phyloP scores from a whole-genome alignment of 805 yeast genomes.

The Komagataella phaffii region DNA sequence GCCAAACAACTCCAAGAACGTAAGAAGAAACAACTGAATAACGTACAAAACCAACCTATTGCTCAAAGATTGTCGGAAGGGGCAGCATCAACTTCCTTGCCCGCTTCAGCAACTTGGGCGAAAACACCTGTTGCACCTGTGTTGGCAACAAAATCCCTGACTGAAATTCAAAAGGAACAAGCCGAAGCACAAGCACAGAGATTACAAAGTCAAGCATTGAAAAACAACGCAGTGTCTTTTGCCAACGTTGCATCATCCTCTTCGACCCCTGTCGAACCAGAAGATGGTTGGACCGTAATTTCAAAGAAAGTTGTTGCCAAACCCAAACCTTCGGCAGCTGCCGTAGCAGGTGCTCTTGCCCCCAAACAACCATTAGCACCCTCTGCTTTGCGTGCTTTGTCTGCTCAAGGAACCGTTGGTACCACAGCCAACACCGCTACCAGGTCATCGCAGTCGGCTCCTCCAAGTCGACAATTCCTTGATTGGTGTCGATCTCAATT shows the following conservation, averaged over 20 bases:
- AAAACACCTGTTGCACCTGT: conserved; percentile 3
- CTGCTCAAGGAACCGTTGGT: conserved; percentile 8
- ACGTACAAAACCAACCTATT: conserved; percentile 4
- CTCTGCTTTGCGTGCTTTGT: conserved; percentile 2
- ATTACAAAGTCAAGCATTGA: conserved; percentile 1
- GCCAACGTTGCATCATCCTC: conserved; percentile 10
- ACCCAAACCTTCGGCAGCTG: conserved; percentile 7
- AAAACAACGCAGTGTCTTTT: conserved; percentile 9
- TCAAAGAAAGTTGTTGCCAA: conserved; percentile 23
- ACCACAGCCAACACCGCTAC: conserved; percentile 2
- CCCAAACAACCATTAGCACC: conserved; percentile 9
- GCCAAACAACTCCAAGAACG: conserved; percentile 25
- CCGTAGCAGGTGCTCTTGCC: conserved; percentile 18
- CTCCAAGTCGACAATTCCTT: conserved; percentile 48
- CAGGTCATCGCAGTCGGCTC: conserved; percentile 18
- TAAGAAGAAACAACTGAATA: conserved; percentile 11
- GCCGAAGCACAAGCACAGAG: conserved; percentile 21
- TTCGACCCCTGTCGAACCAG: conserved; percentile 7
- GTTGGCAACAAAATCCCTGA: conserved; percentile 34
- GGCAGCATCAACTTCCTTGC: conserved; percentile 16
- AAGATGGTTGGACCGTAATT: conserved; percentile 23
- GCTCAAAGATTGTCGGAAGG: not conserved
- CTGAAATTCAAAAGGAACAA: conserved; percentile 52
- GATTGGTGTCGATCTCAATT: conserved; percentile 61
- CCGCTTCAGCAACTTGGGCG: conserved; percentile 31